phyloP scores from a whole-genome alignment of 1,284 basidiomycete genomes.

The Leucoagaricus sp. region DNA sequence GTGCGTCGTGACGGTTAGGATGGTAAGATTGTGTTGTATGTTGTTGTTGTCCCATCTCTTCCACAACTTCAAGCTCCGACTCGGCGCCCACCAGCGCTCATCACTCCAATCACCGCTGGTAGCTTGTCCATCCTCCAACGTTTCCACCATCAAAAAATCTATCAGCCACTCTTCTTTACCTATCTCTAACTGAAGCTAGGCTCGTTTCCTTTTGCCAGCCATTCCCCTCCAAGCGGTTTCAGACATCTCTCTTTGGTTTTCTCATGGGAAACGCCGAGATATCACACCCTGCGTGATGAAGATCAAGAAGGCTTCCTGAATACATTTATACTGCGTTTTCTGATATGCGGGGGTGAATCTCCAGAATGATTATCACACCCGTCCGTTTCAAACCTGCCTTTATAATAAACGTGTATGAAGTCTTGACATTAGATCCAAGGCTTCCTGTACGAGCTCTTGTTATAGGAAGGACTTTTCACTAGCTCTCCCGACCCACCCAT shows the following conservation, averaged over 20 bases:
- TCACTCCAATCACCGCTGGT: background rate
- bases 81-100: constrained; percentile 1
- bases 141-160: background rate
- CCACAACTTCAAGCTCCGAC: constrained; percentile 19
- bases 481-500: too few species aligned
- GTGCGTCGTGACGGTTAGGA: constrained; percentile 13
- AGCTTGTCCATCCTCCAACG: background rate
- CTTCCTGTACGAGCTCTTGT: too few species aligned
- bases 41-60: constrained; percentile 9
- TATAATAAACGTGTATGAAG: background rate
- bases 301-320: background rate
- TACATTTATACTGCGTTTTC: background rate
- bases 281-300: background rate
- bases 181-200: background rate
- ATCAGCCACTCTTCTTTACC: background rate
- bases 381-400: constrained; percentile 3
- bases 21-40: constrained; percentile 14
- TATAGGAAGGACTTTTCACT: too few species aligned
- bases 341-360: background rate
- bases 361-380: constrained; percentile 5
- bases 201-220: background rate
- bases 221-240: constrained; percentile 1
- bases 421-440: too few species aligned
- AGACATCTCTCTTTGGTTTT: background rate
- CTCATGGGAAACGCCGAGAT: background rate